phyloP scores from a whole-genome alignment of 1,284 basidiomycete genomes.

The Irpex sp. region DNA sequence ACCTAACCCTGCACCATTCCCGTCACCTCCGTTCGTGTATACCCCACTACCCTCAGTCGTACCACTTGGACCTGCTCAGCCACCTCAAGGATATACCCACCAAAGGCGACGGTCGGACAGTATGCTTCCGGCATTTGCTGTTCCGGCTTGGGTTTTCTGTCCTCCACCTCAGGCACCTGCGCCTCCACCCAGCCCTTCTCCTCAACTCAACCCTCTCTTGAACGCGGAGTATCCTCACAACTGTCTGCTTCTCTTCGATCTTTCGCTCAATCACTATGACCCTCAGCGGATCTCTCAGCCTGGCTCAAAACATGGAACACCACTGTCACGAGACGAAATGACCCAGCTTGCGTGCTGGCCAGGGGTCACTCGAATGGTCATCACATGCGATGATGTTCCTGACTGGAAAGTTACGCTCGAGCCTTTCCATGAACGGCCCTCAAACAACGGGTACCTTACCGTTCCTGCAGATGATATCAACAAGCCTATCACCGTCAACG shows the following conservation, averaged over 20 bases:
- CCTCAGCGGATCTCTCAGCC: slow-evolving; percentile 39
- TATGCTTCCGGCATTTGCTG: slow-evolving; percentile 23
- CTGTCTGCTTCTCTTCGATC: slow-evolving; percentile 49
- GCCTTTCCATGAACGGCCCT: slow-evolving; percentile 24
- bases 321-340: slow-evolving; percentile 42
- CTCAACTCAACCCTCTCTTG: slow-evolving; percentile 49
- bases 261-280: slow-evolving; percentile 42
- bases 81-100: slow-evolving; percentile 15
- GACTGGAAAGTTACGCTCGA: slow-evolving; percentile 60
- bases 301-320: slow-evolving; percentile 30
- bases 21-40: slow-evolving; percentile 25
- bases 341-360: slow-evolving; percentile 55
- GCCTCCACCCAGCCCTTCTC: slow-evolving; percentile 17
- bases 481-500: slow-evolving; percentile 51
- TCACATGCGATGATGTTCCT: slow-evolving; percentile 53
- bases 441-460: slow-evolving; percentile 21
- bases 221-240: slow-evolving; percentile 44
- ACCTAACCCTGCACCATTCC: slow-evolving; percentile 25
- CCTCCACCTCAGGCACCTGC: slow-evolving; percentile 16
- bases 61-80: slow-evolving; percentile 13
- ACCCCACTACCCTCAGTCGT: slow-evolving; percentile 23
- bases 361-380: slow-evolving; percentile 48
- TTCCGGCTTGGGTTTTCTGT: slow-evolving; percentile 20
- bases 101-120: slow-evolving; percentile 28
- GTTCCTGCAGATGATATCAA: slow-evolving; percentile 15